Evolutionary conservation across 1,139 yeast species (phyloP), one percentile per base, ranked within the genome.

Genomic region (Lodderomyces theae): DNA sequence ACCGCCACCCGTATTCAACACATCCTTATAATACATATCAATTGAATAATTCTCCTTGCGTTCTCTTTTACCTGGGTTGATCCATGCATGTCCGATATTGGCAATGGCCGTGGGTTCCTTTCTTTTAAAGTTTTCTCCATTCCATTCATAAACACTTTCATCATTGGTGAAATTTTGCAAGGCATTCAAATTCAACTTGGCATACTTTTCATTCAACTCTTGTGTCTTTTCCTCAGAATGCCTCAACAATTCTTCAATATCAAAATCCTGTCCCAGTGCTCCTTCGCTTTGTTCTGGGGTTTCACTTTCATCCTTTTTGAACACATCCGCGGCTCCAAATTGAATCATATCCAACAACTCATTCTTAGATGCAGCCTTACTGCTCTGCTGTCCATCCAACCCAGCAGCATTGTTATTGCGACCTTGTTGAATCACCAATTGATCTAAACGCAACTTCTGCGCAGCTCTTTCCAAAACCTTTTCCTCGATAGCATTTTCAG

Each of bases 401-500:
- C 69, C 69, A 7, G 58, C 54, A 31, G 43, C 34, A 28, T 28
- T n/a, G n/a, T n/a, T 28, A 43, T 69, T 70, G 50, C 85, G 68
- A 3, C 89, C 90, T 52, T 83, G 92, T 56, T 85, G 94, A 51
- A 85, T 85, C 40, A 85, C 94, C 58, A 85, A 74, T 57, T 85
- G 92, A 58, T 85, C 94, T 48, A 85, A 66, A 56, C 90, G 72
- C 51, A 85, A 68, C 54, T 85, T 85, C 53, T 85, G 92, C 1
- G 90, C 79, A 1, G 92, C 92, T 53, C 92, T 69, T 58, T 85
- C 94, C 45, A 85, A 66, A 28, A 85, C 86, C 56, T 85, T 85
- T 54, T 85, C 92, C 59, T 85, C 94, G 45, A 85, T 82, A 2
- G 92, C 88, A 61, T 83, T 80, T 51, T 83, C 90, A 8, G 92